A percentile compares a stretch with the other conserved stretches of the same genome.
Evolutionary conservation across 306 rosid genomes (phyloP).

Genomic region (Albizia julibrissin): DNA sequence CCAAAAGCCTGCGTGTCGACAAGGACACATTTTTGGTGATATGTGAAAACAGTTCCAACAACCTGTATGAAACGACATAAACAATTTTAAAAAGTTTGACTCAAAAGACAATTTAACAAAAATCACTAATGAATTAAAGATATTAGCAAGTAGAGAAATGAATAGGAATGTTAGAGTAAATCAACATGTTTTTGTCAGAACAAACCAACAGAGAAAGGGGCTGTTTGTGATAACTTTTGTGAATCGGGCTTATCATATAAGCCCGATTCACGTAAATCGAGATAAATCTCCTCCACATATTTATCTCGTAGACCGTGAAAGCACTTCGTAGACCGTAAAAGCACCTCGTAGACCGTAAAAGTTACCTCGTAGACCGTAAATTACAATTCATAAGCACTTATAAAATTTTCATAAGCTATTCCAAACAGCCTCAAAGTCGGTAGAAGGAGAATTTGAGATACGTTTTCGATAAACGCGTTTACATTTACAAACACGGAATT

Average conservation of each 20-base stretch:
- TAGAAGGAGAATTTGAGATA: neutral
- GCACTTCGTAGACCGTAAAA: too few species aligned
- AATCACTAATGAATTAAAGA: neutral
- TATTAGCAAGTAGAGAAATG: neutral
- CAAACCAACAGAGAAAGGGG: neutral
- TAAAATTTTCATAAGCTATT: too few species aligned
- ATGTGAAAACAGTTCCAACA: constrained; percentile 87
- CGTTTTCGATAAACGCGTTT: constrained; percentile 24
- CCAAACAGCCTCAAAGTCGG: too few species aligned
- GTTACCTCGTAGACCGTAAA: too few species aligned
- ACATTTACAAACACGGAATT: constrained; percentile 37
- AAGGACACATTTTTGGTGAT: constrained; percentile 93
- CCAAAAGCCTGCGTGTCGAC: constrained; percentile 85
- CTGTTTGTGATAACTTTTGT: too few species aligned
- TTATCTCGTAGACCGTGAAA: too few species aligned
- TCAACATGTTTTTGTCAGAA: constrained; percentile 2
- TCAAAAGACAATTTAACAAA: constrained; percentile 3
- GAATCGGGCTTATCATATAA: too few species aligned
- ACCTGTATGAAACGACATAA: constrained; percentile 53
- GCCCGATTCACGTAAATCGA: too few species aligned
- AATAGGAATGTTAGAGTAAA: constrained; percentile 8
- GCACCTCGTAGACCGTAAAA: too few species aligned
- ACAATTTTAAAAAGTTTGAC: constrained; percentile 12
- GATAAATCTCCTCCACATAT: too few species aligned
- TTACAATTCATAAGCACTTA: too few species aligned